Base-by-base conservation (phyloP, 2,329 filamentous ascomycete species). In the Dactylellina leptospora region DNA sequence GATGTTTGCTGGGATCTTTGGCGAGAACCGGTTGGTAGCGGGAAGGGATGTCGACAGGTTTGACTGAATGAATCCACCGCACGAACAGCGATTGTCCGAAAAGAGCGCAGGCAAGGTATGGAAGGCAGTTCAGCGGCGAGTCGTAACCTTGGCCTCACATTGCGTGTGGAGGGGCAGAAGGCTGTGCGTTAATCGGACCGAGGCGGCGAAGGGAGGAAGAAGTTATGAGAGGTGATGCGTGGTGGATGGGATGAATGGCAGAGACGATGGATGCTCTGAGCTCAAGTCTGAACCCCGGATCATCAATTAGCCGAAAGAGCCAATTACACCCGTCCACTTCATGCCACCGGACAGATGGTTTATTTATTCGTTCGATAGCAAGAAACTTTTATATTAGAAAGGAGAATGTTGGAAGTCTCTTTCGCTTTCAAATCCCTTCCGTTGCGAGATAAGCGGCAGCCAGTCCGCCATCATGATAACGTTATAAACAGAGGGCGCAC, bases 101-200 rank as follows among this genome's bases (percentile, higher is more conserved):
- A 4, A 11, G 16, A 4, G 42, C n/a, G 44, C 6, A 23, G 16
- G 25, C 8, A 20, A 38, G 23, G 27, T 9, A 11, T 36, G 16
- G n/a, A n/a, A 11, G 2, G 18, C 22, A 13, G 50, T 40, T 42
- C 20, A 42, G 33, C 22, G 16, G 28, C 27, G 18, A 10, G 4
- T 42, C 30, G 20, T 11, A 22, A 28, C 13, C 51, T 42, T 55
- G 51, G 51, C 20, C n/a, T 55, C 42, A 55, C 51, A 55, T 55
- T 28, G 51, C 36, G 30, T 22, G 51, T 33, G n/a, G 23, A 10
- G 11, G 4, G 47, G 13, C 2, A 13, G 8, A n/a, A n/a, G n/a
- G n/a, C n/a, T n/a, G n/a, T n/a, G n/a, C n/a, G n/a, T n/a, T n/a
- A n/a, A n/a, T n/a, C n/a, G n/a, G n/a, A n/a, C n/a, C n/a, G n/a